Conservation (phyloP, 441 rosid genomes). For the Populus hybrid region DNA sequence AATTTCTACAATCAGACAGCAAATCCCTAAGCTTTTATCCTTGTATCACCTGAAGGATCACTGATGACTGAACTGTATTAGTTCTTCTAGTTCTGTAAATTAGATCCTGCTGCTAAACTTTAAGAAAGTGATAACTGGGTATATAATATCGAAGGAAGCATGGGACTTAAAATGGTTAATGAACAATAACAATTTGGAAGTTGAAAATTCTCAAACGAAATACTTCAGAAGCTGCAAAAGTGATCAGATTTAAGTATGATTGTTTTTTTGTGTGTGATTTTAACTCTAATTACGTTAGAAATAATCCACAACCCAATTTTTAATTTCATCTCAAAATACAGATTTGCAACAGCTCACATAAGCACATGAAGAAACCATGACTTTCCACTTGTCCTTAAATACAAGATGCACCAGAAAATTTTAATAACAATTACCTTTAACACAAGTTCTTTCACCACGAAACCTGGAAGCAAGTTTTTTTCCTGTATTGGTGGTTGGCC, state of each 20-base stretch:
- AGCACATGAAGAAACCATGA: background rate
- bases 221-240: background rate
- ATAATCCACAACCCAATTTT: background rate
- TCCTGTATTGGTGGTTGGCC: slow-evolving; percentile 24
- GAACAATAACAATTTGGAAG: too few relatives aligned
- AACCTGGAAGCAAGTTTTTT: slow-evolving; percentile 44
- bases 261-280: background rate
- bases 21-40: too few relatives aligned
- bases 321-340: background rate
- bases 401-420: background rate
- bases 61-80: too few relatives aligned
- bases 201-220: background rate
- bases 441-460: slow-evolving; percentile 30
- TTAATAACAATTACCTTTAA: slow-evolving; percentile 46
- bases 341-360: background rate
- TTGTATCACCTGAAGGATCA: too few relatives aligned
- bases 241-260: background rate
- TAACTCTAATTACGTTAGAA: background rate
- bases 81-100: too few relatives aligned
- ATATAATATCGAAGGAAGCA: too few relatives aligned
- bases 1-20: background rate
- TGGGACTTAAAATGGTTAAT: too few relatives aligned
- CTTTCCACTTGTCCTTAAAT: background rate
- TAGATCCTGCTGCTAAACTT: too few relatives aligned
- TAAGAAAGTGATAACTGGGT: too few relatives aligned